Base-by-base conservation (phyloP, 768 basidiomycete genomes). In the Leccinum ochraceum region DNA sequence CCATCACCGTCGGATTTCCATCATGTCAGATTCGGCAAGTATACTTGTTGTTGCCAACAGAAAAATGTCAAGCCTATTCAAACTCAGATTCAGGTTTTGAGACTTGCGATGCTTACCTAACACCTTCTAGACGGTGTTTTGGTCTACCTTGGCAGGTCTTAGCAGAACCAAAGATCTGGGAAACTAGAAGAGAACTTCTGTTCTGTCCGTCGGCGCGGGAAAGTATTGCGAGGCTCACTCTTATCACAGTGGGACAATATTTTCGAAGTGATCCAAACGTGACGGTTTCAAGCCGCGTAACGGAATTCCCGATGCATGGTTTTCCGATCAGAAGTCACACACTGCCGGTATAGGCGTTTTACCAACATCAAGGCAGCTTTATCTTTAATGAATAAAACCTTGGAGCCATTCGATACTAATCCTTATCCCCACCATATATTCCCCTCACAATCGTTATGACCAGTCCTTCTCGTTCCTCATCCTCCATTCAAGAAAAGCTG, bases 401-500 rank as follows among this genome's bases (percentile, higher is more conserved):
- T 26, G 49, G 13, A 16, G 16, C 1, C 26, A 22, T 17, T n/a
- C n/a, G 17, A 49, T 36, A n/a, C 9, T 26, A 51, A n/a, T 10
- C 3, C 37, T 32, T 17, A 44, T 67, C 37, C 37, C n/a, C 10
- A 46, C 10, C 10, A 20, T 39, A 6, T 26, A 9, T 32, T 26
- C 26, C 8, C 20, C 37, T 55, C 49, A 24, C 44, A 11, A 53
- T 32, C 24, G 17, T 4, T n/a, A 63, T 60, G 58, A 22, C n/a
- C 14, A 34, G 32, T 34, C 24, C 14, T 20, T 24, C 20, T 24
- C 4, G 10, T 17, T 2, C 24, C 13, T 22, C 53, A 14, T 28
- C 56, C 7, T 13, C 37, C 22, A 14, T 8, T 26, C 42, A n/a
- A 13, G 61, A 53, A 50, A 65, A 65, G 30, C 3, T 53, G 49